Evolutionary conservation across 768 basidiomycete species (phyloP).

Genomic region (Fibroporia radiculosa): DNA sequence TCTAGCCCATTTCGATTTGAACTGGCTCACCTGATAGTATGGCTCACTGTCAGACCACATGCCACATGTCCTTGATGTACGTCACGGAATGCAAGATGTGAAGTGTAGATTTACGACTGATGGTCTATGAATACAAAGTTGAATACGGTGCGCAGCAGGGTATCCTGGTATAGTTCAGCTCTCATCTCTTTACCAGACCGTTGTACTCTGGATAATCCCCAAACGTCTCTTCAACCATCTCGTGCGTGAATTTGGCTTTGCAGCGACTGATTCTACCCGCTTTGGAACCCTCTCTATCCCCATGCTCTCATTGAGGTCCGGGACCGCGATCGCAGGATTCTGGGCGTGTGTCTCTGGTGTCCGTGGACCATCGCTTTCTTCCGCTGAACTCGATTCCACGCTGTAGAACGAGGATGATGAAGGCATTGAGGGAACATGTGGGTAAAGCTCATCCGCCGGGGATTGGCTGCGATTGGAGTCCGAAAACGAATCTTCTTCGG

Average conservation of each 20-base stretch:
- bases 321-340: slow-evolving; percentile 1
- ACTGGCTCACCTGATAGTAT: no score
- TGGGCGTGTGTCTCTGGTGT: slow-evolving; percentile 13
- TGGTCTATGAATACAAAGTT: no score
- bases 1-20: no score
- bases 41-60: no score
- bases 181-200: no score
- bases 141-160: no score
- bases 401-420: background rate
- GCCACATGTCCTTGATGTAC: no score
- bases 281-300: background rate
- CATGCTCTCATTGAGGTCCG: background rate
- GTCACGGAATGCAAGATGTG: no score
- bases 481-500: background rate
- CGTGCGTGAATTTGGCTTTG: background rate
- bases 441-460: slow-evolving; percentile 4
- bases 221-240: background rate
- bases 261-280: background rate
- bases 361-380: slow-evolving; percentile 4
- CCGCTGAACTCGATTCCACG: background rate
- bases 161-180: no score
- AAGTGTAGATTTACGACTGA: no score
- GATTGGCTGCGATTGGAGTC: slow-evolving; percentile 7
- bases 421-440: background rate
- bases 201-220: no score